These are phyloP conservation scores for Vaccinium macrocarpon DNA, from an alignment of 148 eudicot genomes.

Conservation along the genomic window DNA sequence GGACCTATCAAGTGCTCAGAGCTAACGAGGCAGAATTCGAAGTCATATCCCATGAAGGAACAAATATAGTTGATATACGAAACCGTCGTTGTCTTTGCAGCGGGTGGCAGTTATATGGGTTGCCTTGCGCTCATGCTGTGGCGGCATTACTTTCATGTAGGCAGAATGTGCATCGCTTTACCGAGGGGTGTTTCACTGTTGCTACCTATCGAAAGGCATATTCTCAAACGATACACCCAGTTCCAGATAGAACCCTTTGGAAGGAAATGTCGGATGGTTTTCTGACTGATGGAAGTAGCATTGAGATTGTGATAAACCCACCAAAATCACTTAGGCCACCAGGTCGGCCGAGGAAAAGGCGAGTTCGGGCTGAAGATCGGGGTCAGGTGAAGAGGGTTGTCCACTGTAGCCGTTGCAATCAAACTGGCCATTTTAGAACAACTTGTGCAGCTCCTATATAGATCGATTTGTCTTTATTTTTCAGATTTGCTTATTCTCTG, in stretches of 20 bases:
- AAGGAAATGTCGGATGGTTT: constrained; percentile 24
- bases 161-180: constrained; percentile 63
- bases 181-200: constrained; percentile 69
- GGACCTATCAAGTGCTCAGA: constrained; percentile 51
- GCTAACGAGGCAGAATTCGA: constrained; percentile 71
- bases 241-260: constrained; percentile 61
- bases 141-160: constrained; percentile 72
- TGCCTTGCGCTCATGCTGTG: constrained; percentile 77
- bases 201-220: constrained; percentile 62
- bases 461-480: neutral
- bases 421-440: constrained; percentile 76
- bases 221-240: constrained; percentile 67
- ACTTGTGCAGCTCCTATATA: constrained; percentile 70
- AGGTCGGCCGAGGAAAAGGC: constrained; percentile 51
- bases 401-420: constrained; percentile 77
- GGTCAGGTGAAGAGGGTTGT: constrained; percentile 57
- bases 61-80: constrained; percentile 58
- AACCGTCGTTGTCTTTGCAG: constrained; percentile 59
- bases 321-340: constrained; percentile 58
- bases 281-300: constrained; percentile 19
- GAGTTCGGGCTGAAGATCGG: constrained; percentile 38
- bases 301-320: constrained; percentile 43
- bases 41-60: constrained; percentile 60
- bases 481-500: neutral
- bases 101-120: constrained; percentile 66